Conservation (phyloP, 768 basidiomycete genomes). For the Coprinellus aureogranulatus region DNA sequence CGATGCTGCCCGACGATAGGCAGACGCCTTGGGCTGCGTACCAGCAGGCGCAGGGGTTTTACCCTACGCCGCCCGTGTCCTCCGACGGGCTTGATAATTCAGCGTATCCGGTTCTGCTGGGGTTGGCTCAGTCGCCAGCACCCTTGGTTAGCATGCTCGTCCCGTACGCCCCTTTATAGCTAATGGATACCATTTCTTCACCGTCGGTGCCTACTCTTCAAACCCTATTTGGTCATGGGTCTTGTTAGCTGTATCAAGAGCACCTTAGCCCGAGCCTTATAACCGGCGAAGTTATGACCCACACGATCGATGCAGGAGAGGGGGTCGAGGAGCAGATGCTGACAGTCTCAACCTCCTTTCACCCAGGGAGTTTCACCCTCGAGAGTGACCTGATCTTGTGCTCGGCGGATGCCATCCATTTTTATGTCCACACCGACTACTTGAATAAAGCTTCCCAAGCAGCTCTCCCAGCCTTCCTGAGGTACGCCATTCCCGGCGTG, state of each 20-base stretch:
- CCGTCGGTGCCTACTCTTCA: too few relatives aligned
- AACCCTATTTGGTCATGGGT: not conserved
- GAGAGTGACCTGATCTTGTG: conserved; percentile 36
- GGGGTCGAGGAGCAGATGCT: not conserved
- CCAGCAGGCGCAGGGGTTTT: not conserved
- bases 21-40: not conserved
- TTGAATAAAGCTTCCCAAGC: conserved; percentile 46
- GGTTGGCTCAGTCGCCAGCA: conserved; percentile 1
- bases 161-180: not conserved
- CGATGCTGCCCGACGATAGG: not conserved
- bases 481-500: not conserved
- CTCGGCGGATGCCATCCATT: conserved; percentile 61
- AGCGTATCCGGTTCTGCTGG: not conserved
- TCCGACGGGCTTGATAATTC: not conserved
- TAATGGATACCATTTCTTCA: not conserved
- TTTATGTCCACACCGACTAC: conserved; percentile 51
- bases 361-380: conserved; percentile 14
- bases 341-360: conserved; percentile 29
- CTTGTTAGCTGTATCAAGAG: not conserved
- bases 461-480: conserved; percentile 28
- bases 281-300: not conserved
- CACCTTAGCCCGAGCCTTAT: not conserved
- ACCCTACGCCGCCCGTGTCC: not conserved
- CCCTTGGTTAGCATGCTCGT: conserved; percentile 4
- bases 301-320: not conserved